A percentile compares a stretch with the other conserved stretches of the same genome.
These are phyloP conservation scores for Xenoacremonium recifei DNA, from an alignment of 2,329 filamentous ascomycete genomes.

Conservation along the genomic window DNA sequence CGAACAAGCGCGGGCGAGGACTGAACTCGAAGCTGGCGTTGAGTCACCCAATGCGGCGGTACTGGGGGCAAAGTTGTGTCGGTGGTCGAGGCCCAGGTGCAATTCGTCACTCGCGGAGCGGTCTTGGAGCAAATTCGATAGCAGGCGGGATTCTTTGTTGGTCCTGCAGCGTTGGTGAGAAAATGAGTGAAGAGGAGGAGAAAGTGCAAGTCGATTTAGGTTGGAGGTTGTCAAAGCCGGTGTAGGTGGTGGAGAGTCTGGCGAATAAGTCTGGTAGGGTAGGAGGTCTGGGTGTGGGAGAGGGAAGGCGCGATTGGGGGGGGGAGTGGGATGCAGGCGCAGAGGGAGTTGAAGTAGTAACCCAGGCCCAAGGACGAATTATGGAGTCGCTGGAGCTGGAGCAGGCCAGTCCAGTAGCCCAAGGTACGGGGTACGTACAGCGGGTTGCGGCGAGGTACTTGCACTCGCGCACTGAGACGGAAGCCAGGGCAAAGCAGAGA, in stretches of 20 bases:
- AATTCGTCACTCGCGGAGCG: constrained; percentile 15
- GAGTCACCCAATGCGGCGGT: constrained; percentile 18
- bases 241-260: neutral
- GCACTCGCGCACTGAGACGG: too few relatives aligned
- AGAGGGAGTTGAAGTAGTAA: constrained; percentile 17
- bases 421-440: too few relatives aligned
- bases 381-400: too few relatives aligned
- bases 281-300: constrained; percentile 26
- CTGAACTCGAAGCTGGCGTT: constrained; percentile 7
- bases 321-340: constrained; percentile 19
- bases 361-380: too few relatives aligned
- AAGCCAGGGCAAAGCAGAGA: constrained; percentile 22
- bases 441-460: too few relatives aligned
- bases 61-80: constrained; percentile 10
- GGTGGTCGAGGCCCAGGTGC: constrained; percentile 4
- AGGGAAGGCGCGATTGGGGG: constrained; percentile 17
- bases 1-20: constrained; percentile 5
- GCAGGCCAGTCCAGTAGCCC: too few relatives aligned
- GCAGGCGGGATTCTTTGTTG: neutral
- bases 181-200: constrained; percentile 14
- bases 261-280: constrained; percentile 11
- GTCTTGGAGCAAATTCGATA: constrained; percentile 10
- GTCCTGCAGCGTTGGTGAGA: neutral
- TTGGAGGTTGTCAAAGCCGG: constrained; percentile 18
- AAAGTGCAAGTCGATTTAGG: constrained; percentile 9